Evolutionary conservation across 768 basidiomycete species (phyloP), one percentile per base, ranked within the genome.

Genomic region (Lactarius sanguifluus): DNA sequence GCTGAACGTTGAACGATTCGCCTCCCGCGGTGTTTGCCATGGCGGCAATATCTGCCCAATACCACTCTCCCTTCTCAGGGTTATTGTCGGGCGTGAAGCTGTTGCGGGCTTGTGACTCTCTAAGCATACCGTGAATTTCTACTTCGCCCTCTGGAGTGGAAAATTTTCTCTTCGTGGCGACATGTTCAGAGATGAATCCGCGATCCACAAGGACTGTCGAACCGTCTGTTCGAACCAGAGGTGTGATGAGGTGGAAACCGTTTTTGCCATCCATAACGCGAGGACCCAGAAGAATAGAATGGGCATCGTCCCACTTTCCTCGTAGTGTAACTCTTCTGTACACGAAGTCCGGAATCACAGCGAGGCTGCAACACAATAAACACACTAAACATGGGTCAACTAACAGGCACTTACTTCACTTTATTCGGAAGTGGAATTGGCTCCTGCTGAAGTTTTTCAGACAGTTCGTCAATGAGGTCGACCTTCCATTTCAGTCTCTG

Each of bases 401-500:
- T 9, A 71, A 71, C 69, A 61, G 61, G 23, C 62, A 79, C 83
- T 72, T 75, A 97, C 96, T 98, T 95, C 78, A 99, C 88, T 77
- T 85, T 85, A 56, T 82, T 83, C 1, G 97, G 97, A 34, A 99
- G 79, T 30, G 80, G 73, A 64, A 99, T 84, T 1, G 96, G 90
- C 38, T 85, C 86, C 18, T 90, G 81, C 68, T 89, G 83, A 41
- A 98, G 78, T 77, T 97, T 96, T 76, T 92, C 88, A 75, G 97
- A 91, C 41, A 98, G 81, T 72, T 98, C 92, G 70, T 97, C 92
- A 68, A 98, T 98, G 59, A 99, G 82, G 61, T 86, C 85, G 55
- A 96, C 81, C 77, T 99, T 99, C 97, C 97, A 99, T 75, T 92
- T 85, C 36, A 98, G 83, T 57, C 97, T 86, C 71, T 92, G 85